Evolutionary conservation across 2,329 filamentous ascomycete species (phyloP), one percentile per base, ranked within the genome.

Genomic region (Xylariaceae sp.): DNA sequence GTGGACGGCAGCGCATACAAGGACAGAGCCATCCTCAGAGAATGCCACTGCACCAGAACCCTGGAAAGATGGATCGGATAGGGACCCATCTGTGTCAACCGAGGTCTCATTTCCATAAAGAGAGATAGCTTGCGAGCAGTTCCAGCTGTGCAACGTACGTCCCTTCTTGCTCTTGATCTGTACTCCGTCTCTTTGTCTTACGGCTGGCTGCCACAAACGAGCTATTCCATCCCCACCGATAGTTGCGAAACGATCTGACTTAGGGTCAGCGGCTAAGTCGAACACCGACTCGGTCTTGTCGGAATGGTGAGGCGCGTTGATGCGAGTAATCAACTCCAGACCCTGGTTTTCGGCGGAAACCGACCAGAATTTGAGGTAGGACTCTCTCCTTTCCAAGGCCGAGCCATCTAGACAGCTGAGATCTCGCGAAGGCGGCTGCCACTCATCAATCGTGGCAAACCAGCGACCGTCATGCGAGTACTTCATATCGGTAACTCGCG

Each of bases 391-490:
- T 62, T 81, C 79, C 37, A 69, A 74, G 55, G 73, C 70, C n/a
- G 71, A 73, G 47, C 73, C 74, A 17, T 78, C 77, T 7, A 89
- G 73, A 58, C 81, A 81, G 45, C 83, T 80, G 11, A 89, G 74
- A 69, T 97, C 92, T 61, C 82, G 78, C 10, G 77, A 75, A 8
- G 89, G 85, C 1, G 92, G 92, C 55, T 82, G 81, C 94, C 94
- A 99, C 69, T 92, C 89, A 71, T 99, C 94, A 1, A 96, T 83
- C 1, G 91, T 97, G 3, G 89, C 92, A 59, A 99, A 82, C 92
- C 93, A 97, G 65, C 85, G 82, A 15, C 93, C 93, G 69, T 97
- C 88, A 53, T 82, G 78, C 49, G 89, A 93, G 66, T 94, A 85
- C 49, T 87, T 83, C 54, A 97, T 77, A 58, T 88, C 83, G 5